These are phyloP conservation scores for Colletotrichum gloeosporioides DNA, from an alignment of 2,329 filamentous ascomycete species.

Conservation along the genomic window DNA sequence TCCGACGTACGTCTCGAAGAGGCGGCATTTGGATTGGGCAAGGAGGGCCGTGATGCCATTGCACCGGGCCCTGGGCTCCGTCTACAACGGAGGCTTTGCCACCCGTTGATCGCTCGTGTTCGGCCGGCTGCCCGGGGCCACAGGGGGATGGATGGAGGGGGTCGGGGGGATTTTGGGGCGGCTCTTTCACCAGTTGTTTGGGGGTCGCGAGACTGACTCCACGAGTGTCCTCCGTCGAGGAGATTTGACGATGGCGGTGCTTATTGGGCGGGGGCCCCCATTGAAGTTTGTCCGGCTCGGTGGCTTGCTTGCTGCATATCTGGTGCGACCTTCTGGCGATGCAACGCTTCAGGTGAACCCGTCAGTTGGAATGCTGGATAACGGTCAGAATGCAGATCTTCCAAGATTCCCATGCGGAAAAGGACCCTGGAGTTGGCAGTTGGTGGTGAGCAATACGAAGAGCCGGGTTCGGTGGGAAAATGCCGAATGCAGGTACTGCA, in stretches of 20 bases:
- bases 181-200: neutral
- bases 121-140: conserved; percentile 9
- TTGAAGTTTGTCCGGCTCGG: conserved; percentile 5
- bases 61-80: conserved; percentile 6
- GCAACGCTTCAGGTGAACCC: conserved; percentile 21
- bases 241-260: conserved; percentile 3
- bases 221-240: neutral
- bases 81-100: conserved; percentile 17
- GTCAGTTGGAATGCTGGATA: conserved; percentile 4
- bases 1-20: conserved; percentile 3
- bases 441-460: conserved; percentile 9
- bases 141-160: neutral
- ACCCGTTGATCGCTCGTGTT: conserved; percentile 21
- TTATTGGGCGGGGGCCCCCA: conserved; percentile 5
- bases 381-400: conserved; percentile 18
- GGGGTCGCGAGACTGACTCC: neutral
- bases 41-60: neutral
- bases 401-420: conserved; percentile 13
- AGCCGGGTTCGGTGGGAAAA: neutral
- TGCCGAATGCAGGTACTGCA: conserved; percentile 20
- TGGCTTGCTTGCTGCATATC: neutral
- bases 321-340: conserved; percentile 4
- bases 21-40: neutral
- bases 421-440: conserved; percentile 17
- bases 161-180: neutral